phyloP scores from a whole-genome alignment of 495 filamentous ascomycete species.

The Neurospora intermedia region DNA sequence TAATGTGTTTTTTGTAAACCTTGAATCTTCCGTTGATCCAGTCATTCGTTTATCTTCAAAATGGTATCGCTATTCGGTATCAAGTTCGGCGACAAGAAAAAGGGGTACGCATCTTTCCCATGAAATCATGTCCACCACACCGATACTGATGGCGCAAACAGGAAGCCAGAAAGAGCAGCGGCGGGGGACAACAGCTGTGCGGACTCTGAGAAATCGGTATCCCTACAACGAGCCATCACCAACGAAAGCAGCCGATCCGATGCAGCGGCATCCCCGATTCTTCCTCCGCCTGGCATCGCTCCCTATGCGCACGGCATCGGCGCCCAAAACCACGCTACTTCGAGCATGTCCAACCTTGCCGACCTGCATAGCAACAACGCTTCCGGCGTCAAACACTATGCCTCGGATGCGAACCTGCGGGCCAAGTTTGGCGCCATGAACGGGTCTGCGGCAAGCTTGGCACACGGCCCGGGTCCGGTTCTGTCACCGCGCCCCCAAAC shows the following conservation, averaged over 20 bases:
- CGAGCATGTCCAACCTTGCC: constrained; percentile 29
- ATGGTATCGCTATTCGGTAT: constrained; percentile 43
- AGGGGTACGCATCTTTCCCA: constrained; percentile 13
- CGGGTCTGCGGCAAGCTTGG: constrained; percentile 13
- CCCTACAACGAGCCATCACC: constrained; percentile 13
- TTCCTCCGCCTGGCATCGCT: constrained; percentile 1
- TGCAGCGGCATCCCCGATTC: constrained; percentile 22
- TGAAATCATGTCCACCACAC: constrained; percentile 1
- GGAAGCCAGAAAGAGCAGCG: constrained; percentile 22
- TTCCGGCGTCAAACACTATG: constrained; percentile 20
- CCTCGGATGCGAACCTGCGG: constrained; percentile 30
- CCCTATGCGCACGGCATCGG: constrained; percentile 20
- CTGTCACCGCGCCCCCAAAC: constrained; percentile 20
- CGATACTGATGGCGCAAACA: constrained; percentile 12
- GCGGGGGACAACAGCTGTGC: constrained; percentile 22
- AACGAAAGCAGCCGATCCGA: constrained; percentile 22
- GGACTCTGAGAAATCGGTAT: constrained; percentile 19
- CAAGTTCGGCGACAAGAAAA: constrained; percentile 39
- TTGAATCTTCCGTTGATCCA: constrained; percentile 5
- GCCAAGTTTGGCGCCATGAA: constrained; percentile 10
- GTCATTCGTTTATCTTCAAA: constrained; percentile 8
- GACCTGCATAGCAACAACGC: constrained; percentile 12
- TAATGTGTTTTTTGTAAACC: constrained; percentile 11
- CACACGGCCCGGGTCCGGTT: constrained; percentile 6
- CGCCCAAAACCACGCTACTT: constrained; percentile 22